phyloP scores from a whole-genome alignment of 768 basidiomycete species.

The Macrolepiota dolichaula region DNA sequence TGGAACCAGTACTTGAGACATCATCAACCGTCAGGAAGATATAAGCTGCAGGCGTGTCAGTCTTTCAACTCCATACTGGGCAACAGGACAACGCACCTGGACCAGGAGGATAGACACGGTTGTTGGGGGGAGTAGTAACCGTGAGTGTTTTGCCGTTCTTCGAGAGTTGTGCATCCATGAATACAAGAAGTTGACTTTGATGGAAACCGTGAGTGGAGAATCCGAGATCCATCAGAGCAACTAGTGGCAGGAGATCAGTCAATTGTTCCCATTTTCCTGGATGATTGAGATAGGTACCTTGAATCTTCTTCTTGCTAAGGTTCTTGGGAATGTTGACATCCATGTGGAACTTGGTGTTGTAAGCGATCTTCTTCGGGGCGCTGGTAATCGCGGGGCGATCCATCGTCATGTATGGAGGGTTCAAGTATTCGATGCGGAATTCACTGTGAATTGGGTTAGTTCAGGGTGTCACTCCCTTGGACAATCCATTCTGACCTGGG shows the following conservation, averaged over 20 bases:
- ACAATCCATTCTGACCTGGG: slow-evolving; percentile 16
- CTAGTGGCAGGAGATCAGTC: slow-evolving; percentile 15
- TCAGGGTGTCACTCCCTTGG: background rate
- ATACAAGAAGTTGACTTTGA: slow-evolving; percentile 34
- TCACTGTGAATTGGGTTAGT: slow-evolving; percentile 20
- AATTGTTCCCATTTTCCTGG: background rate
- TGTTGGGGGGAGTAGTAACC: slow-evolving; percentile 31
- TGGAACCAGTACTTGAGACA: slow-evolving; percentile 32
- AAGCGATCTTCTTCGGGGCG: slow-evolving; percentile 33
- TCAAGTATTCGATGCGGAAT: slow-evolving; percentile 39
- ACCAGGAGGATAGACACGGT: slow-evolving; percentile 36
- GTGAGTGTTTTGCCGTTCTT: slow-evolving; percentile 27
- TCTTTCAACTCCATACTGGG: background rate
- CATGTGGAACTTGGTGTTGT: slow-evolving; percentile 32
- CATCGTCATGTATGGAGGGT: slow-evolving; percentile 38
- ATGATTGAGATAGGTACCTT: slow-evolving; percentile 21
- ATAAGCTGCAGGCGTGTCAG: background rate
- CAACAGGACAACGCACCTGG: slow-evolving; percentile 22
- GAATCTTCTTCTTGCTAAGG: slow-evolving; percentile 23
- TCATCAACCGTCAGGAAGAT: background rate
- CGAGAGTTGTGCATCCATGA: slow-evolving; percentile 31
- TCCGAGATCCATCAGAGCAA: slow-evolving; percentile 38
- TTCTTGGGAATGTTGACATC: slow-evolving; percentile 27
- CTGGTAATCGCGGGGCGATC: slow-evolving; percentile 30
- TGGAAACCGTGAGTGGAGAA: slow-evolving; percentile 41